Evolutionary conservation across 331 rosid species (phyloP).

Genomic region (Quercus phellos): DNA sequence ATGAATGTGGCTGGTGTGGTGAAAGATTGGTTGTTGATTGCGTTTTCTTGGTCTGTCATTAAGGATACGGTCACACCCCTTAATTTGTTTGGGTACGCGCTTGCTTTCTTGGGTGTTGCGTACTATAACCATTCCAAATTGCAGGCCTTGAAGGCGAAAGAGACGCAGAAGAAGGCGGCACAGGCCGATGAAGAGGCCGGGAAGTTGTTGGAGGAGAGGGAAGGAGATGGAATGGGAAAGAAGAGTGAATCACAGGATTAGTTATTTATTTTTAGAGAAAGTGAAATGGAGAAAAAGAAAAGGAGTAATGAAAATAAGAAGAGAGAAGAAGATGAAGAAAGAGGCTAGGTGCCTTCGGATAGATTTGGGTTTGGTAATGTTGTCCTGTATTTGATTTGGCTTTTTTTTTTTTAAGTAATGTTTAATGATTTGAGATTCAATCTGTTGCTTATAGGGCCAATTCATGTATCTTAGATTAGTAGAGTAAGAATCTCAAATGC

Average conservation of each 20-base stretch:
- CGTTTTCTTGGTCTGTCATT: slow-evolving; percentile 85
- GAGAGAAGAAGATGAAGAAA: slow-evolving; percentile 17
- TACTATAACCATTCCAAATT: slow-evolving; percentile 80
- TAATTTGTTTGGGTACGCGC: slow-evolving; percentile 74
- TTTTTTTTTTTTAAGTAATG: slow-evolving; percentile 12
- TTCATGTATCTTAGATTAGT: slow-evolving; percentile 22
- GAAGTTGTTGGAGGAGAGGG: slow-evolving; percentile 62
- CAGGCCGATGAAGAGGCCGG: slow-evolving; percentile 64
- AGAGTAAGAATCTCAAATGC: slow-evolving; percentile 33
- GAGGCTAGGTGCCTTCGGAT: slow-evolving; percentile 24
- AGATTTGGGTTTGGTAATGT: slow-evolving; percentile 32
- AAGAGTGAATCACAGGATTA: slow-evolving; percentile 48
- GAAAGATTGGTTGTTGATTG: slow-evolving; percentile 83
- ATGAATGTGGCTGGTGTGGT: slow-evolving; percentile 96
- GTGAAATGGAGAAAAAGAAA: background rate
- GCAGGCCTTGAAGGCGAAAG: slow-evolving; percentile 81
- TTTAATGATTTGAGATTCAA: slow-evolving; percentile 20
- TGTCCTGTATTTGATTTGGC: slow-evolving; percentile 19
- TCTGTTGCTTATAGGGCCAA: slow-evolving; percentile 27
- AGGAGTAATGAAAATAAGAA: slow-evolving; percentile 17
- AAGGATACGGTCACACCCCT: slow-evolving; percentile 81
- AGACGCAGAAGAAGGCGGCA: slow-evolving; percentile 56
- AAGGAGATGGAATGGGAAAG: slow-evolving; percentile 52
- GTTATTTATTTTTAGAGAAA: background rate
- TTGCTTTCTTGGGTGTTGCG: slow-evolving; percentile 77